phyloP scores from a whole-genome alignment of 140 eudicot species.

The Stevia rebaudiana region DNA sequence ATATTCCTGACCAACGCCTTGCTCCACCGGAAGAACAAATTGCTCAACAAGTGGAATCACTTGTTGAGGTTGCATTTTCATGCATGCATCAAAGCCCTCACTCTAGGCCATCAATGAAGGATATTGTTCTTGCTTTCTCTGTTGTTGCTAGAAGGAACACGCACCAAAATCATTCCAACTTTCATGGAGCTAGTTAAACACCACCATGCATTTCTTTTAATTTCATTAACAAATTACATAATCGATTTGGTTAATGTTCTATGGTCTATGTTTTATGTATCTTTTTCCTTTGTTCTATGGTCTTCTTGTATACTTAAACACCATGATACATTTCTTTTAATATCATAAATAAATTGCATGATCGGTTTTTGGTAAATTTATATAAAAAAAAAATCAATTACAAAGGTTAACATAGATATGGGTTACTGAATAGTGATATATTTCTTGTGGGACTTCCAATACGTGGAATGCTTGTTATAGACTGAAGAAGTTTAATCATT shows the following conservation, averaged over 20 bases:
- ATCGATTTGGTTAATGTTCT: not conserved
- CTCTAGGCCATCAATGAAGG: slow-evolving; percentile 15
- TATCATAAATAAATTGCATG: too few relatives aligned
- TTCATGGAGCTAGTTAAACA: not conserved
- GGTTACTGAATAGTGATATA: not conserved
- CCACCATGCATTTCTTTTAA: not conserved
- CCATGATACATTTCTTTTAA: too few relatives aligned
- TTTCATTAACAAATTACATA: not conserved
- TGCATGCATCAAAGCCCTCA: not conserved
- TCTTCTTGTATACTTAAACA: too few relatives aligned
- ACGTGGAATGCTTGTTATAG: not conserved
- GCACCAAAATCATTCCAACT: not conserved
- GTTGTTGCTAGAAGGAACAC: not conserved
- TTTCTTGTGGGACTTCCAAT: not conserved
- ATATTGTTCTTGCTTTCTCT: slow-evolving; percentile 16
- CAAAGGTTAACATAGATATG: too few relatives aligned
- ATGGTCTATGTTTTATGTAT: not conserved
- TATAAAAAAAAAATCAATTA: too few relatives aligned
- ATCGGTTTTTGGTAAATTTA: too few relatives aligned
- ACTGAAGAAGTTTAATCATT: not conserved
- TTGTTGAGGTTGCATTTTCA: slow-evolving; percentile 12
- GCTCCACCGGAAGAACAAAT: not conserved
- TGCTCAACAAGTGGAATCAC: slow-evolving; percentile 5
- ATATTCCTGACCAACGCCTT: slow-evolving; percentile 22
- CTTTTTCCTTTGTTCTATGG: not conserved